phyloP scores from a whole-genome alignment of 140 eudicot species.

The Stevia rebaudiana region DNA sequence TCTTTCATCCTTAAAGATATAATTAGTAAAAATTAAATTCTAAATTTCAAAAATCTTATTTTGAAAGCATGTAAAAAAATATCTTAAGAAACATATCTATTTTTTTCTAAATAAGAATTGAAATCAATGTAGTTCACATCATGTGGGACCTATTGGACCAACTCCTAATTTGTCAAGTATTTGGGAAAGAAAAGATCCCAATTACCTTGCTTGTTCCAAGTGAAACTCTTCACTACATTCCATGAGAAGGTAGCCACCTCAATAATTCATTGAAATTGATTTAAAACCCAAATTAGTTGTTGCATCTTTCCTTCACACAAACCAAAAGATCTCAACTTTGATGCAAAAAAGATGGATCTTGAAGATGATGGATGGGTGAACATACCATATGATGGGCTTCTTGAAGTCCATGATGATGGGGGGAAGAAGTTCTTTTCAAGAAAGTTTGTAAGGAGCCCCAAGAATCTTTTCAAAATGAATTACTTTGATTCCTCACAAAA shows the following conservation, averaged over 20 bases:
- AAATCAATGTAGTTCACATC: conserved; percentile 26
- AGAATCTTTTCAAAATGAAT: conserved; percentile 32
- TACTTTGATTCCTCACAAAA: conserved; percentile 41
- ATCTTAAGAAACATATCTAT: conserved; percentile 18
- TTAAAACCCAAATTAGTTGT: conserved; percentile 27
- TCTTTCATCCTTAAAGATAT: neutral
- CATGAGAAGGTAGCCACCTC: conserved; percentile 29
- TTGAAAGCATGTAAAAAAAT: conserved; percentile 4
- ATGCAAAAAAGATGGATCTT: conserved; percentile 48
- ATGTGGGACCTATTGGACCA: conserved; percentile 37
- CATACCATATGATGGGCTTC: conserved; percentile 66
- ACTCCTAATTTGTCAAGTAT: conserved; percentile 42
- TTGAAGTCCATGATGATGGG: conserved; percentile 62
- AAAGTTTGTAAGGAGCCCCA: conserved; percentile 41
- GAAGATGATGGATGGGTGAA: conserved; percentile 75
- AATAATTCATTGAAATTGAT: conserved; percentile 24
- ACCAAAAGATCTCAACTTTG: conserved; percentile 15
- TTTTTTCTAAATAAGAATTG: no score
- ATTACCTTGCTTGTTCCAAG: conserved; percentile 35
- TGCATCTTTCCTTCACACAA: conserved; percentile 30
- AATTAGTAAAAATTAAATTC: neutral
- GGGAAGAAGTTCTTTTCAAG: conserved; percentile 47
- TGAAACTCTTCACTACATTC: conserved; percentile 36
- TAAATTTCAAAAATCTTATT: neutral
- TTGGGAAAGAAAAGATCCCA: conserved; percentile 23